Conservation (phyloP, 306 rosid species). For the apple (Malus domestica) region DNA sequence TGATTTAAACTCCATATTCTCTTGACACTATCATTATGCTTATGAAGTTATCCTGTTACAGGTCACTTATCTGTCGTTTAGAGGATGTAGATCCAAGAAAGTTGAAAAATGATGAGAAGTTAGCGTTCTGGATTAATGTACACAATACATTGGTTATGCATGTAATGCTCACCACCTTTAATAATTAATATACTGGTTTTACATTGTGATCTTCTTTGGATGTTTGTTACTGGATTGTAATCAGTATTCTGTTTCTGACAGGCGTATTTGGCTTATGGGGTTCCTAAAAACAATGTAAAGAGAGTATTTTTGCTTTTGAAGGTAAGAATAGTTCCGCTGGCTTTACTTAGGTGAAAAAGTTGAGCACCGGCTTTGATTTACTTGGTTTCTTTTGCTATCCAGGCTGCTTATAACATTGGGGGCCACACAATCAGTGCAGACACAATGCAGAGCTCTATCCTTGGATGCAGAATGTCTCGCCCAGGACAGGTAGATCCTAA, state of each 20-base stretch:
- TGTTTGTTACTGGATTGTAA: slow-evolving; percentile 12
- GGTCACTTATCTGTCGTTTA: slow-evolving; percentile 64
- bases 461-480: slow-evolving; percentile 76
- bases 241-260: slow-evolving; percentile 24
- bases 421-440: slow-evolving; percentile 85
- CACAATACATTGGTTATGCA: slow-evolving; percentile 98
- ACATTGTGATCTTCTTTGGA: slow-evolving; percentile 2
- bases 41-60: slow-evolving; percentile 28
- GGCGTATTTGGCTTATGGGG: slow-evolving; percentile 97
- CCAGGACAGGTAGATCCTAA: slow-evolving; percentile 73
- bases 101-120: slow-evolving; percentile 79
- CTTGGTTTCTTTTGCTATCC: slow-evolving; percentile 23
- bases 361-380: slow-evolving; percentile 5
- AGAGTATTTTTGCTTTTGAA: slow-evolving; percentile 70
- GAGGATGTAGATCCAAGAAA: slow-evolving; percentile 75
- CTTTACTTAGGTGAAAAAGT: background rate
- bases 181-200: slow-evolving; percentile 2
- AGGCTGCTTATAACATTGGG: slow-evolving; percentile 97
- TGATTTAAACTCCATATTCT: background rate
- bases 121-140: slow-evolving; percentile 94
- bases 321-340: slow-evolving; percentile 36
- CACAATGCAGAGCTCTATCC: slow-evolving; percentile 75
- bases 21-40: slow-evolving; percentile 8
- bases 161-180: slow-evolving; percentile 37
- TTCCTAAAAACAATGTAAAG: slow-evolving; percentile 84